Evolutionary conservation across 345 rosid species (phyloP).

Genomic region (Toxicodendron radicans): DNA sequence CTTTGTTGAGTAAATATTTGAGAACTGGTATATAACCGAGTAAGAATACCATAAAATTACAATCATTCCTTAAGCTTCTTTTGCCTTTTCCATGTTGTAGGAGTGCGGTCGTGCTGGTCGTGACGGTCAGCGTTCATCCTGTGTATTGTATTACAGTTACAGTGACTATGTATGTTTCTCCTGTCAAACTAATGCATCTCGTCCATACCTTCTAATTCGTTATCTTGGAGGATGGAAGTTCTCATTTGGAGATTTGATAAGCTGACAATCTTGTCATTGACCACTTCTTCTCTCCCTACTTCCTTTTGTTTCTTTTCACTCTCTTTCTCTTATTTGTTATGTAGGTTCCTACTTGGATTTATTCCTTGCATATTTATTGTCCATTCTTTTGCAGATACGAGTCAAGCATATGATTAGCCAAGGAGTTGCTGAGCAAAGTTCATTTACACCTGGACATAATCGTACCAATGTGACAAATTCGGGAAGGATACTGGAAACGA

Average conservation of each 20-base stretch:
- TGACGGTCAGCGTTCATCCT: slow-evolving; percentile 91
- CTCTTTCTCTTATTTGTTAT: neutral
- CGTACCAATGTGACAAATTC: slow-evolving; percentile 52
- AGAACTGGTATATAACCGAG: neutral
- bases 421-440: slow-evolving; percentile 80
- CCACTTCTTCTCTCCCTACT: neutral
- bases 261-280: neutral
- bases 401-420: slow-evolving; percentile 94
- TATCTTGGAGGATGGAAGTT: neutral
- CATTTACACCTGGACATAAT: slow-evolving; percentile 59
- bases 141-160: slow-evolving; percentile 88
- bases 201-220: slow-evolving; percentile 11
- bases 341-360: neutral
- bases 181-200: slow-evolving; percentile 12
- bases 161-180: slow-evolving; percentile 81
- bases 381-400: slow-evolving; percentile 61
- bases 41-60: neutral
- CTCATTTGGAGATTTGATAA: slow-evolving; percentile 1
- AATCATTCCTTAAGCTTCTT: slow-evolving; percentile 11
- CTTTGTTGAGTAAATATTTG: neutral
- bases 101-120: slow-evolving; percentile 99
- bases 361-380: slow-evolving; percentile 18
- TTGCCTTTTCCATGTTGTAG: slow-evolving; percentile 36
- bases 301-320: neutral
- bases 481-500: slow-evolving; percentile 81